Base-by-base conservation (phyloP, 73 alveolate species). In the Paramecium sexaurelia region DNA sequence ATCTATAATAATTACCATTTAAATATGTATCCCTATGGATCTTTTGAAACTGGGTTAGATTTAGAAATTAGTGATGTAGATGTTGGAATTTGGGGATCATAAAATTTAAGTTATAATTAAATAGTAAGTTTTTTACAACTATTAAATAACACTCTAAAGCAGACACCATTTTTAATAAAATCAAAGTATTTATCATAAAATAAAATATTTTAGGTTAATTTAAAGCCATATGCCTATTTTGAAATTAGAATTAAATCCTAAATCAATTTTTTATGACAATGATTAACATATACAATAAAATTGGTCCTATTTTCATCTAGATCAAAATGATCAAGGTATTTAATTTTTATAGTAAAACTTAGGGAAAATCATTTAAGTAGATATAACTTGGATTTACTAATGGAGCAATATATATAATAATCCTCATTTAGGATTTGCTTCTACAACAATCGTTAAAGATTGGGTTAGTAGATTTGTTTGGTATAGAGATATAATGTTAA, bases 61-160 rank as follows among this genome's bases (percentile, higher is more conserved):
- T 78, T 78, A 43, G 90, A 78, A 7, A 61, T 36, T 9, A 78
- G 90, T 40, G 90, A 78, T 78, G 90, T 78, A 24, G 90, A 78
- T 78, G 43, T 78, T 6, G 55, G 90, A 29, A 78, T 78, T 15
- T 29, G 43, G 68, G 90, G 90, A n/a, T 41, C 27, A 1, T 22
- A 45, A 24, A 41, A 78, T 24, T 22, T 37, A 5, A 39, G 32
- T 24, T 45, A 78, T 33, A 8, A 4, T 40, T 43, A 40, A 11
- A 78, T 78, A 19, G 68, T 39, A 11, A 45, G 32, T 39, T 78
- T 39, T 11, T 24, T 78, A 15, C 10, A 37, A 40, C 19, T 17
- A 24, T 41, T 78, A 24, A 37, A 43, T 43, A 29, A 22, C 13
- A 40, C 29, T 2, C 22, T 78, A 41, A 40, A 37, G 33, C n/a